Conservation (phyloP, 2,329 filamentous ascomycete species). For the Penicillium janthinellum region DNA sequence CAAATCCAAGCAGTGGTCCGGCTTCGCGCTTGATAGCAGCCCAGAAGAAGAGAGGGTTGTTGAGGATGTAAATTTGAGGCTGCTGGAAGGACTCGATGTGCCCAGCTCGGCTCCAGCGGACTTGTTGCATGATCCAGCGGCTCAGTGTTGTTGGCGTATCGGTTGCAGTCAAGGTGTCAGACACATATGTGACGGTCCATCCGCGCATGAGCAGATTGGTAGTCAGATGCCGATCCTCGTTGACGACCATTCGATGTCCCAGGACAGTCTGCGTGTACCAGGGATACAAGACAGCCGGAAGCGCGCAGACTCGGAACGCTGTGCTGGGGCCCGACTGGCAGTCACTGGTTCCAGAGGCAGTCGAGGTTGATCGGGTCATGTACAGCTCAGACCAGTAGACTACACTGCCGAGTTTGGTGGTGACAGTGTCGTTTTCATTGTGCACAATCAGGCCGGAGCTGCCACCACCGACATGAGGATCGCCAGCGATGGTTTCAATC, state of each 20-base stretch:
- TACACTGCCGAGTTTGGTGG: constrained; percentile 34
- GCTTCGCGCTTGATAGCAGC: constrained; percentile 35
- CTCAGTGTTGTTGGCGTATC: constrained; percentile 40
- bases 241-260: constrained; percentile 40
- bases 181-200: constrained; percentile 39
- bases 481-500: constrained; percentile 34
- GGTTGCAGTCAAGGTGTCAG: constrained; percentile 38
- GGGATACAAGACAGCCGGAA: constrained; percentile 34
- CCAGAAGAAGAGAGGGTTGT: constrained; percentile 39
- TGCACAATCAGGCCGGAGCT: constrained; percentile 39
- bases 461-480: constrained; percentile 36
- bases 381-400: constrained; percentile 42
- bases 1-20: constrained; percentile 32
- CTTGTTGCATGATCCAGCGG: constrained; percentile 42
- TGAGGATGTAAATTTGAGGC: constrained; percentile 38
- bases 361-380: constrained; percentile 36
- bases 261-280: constrained; percentile 43
- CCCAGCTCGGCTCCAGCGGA: constrained; percentile 40
- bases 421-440: constrained; percentile 34
- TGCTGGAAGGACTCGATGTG: constrained; percentile 42
- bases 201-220: constrained; percentile 39
- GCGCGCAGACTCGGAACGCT: constrained; percentile 35
- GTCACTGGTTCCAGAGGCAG: constrained; percentile 34
- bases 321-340: constrained; percentile 44
- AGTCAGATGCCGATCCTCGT: constrained; percentile 44